Conservation (phyloP, 164 flowering plant species). For the Cinnamomum chago region DNA sequence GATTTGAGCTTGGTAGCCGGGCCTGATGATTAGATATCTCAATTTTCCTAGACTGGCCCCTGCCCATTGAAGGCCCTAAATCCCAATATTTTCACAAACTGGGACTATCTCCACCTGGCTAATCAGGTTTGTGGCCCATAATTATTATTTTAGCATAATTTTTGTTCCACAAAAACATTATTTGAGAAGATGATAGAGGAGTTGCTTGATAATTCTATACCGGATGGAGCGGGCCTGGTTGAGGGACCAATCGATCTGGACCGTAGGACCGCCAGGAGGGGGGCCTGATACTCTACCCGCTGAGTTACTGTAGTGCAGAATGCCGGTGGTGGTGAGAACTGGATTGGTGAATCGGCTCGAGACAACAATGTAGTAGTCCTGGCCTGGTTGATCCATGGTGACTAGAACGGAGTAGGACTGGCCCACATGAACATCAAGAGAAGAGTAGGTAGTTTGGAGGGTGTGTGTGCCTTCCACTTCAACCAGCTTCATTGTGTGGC, state of each 20-base stretch:
- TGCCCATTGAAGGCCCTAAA: too few relatives aligned
- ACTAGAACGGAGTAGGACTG: constrained; percentile 81
- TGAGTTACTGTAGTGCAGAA: constrained; percentile 61
- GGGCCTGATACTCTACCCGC: constrained; percentile 37
- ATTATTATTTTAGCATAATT: too few relatives aligned
- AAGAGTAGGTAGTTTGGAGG: constrained; percentile 40
- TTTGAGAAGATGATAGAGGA: neutral
- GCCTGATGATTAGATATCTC: too few relatives aligned
- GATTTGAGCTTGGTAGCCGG: too few relatives aligned
- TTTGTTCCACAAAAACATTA: too few relatives aligned
- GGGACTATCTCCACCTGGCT: too few relatives aligned
- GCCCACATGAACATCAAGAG: constrained; percentile 76
- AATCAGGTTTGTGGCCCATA: too few relatives aligned
- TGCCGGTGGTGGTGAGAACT: constrained; percentile 42
- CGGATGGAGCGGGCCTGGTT: constrained; percentile 75
- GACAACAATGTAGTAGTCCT: constrained; percentile 62
- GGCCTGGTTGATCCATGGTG: constrained; percentile 59
- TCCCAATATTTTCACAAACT: too few relatives aligned
- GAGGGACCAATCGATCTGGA: constrained; percentile 50
- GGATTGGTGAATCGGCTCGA: constrained; percentile 55
- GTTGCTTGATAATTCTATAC: constrained; percentile 19
- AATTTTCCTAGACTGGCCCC: too few relatives aligned
- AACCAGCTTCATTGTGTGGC: constrained; percentile 68
- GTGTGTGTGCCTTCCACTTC: constrained; percentile 94
- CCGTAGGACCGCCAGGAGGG: constrained; percentile 57